phyloP scores from a whole-genome alignment of 2,329 filamentous ascomycete genomes.

The Talaromyces rugulosus region DNA sequence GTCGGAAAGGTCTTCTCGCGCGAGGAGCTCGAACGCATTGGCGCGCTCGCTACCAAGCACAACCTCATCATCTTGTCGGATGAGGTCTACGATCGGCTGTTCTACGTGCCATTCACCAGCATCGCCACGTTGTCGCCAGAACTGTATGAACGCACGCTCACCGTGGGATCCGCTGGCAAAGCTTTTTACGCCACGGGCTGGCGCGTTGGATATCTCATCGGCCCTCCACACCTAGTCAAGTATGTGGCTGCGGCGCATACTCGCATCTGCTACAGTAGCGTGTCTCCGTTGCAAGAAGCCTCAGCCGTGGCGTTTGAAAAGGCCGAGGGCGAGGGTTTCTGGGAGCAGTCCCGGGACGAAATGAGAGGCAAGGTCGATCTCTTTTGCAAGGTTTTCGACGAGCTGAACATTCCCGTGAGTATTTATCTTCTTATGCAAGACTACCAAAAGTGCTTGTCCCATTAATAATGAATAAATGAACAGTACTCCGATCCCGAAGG shows the following conservation, averaged over 20 bases:
- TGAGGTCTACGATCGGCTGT: conserved; percentile 91
- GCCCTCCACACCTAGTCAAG: conserved; percentile 80
- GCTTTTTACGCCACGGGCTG: conserved; percentile 98
- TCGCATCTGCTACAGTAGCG: conserved; percentile 90
- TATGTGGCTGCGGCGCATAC: conserved; percentile 92
- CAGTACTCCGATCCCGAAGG: conserved; percentile 87
- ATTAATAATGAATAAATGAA: conserved; percentile 5
- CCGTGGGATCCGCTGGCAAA: conserved; percentile 94
- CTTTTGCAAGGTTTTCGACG: conserved; percentile 78
- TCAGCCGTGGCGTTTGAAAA: conserved; percentile 91
- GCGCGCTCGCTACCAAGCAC: conserved; percentile 83
- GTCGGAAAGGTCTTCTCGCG: conserved; percentile 92
- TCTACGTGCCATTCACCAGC: conserved; percentile 91
- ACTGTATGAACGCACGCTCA: conserved; percentile 80
- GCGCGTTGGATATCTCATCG: conserved; percentile 94
- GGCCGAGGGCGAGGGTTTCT: conserved; percentile 80
- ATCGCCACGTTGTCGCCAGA: conserved; percentile 88
- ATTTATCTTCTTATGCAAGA: neutral
- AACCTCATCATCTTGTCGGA: conserved; percentile 91
- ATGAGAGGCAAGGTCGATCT: conserved; percentile 86
- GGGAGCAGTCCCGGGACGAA: conserved; percentile 74
- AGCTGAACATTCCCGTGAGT: conserved; percentile 62
- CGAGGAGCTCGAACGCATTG: conserved; percentile 78
- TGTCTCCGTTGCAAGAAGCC: conserved; percentile 90
- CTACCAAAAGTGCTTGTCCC: neutral